Evolutionary conservation across 2,329 filamentous ascomycete species (phyloP), one percentile per base, ranked within the genome.

Genomic region (Bipolaris bicolor): DNA sequence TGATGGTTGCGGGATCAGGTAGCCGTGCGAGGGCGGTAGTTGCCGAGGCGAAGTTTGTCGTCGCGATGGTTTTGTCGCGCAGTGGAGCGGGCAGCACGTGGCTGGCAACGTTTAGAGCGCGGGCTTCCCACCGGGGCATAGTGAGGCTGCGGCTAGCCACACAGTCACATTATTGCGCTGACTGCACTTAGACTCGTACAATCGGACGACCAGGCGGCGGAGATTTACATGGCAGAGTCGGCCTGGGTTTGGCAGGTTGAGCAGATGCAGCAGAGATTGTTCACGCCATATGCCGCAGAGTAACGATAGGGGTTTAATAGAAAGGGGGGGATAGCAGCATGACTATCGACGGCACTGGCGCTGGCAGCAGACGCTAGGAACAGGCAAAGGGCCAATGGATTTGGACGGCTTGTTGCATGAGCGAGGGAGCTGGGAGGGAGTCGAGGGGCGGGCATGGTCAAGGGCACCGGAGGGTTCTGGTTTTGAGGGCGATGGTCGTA

Each of bases 301-400:
- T 16, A 6, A 20, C 29, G 44, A 47, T 47, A 47, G 44, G 44
- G 44, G 44, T 6, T 22, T 16, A 10, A 22, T 34, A 26, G 53
- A 56, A 56, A 56, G 53, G 53, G 53, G 53, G 11, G 11, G 20
- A 18, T 20, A n/a, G 34, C 39, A 20, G 53, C 40, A 52, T 22
- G 40, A 51, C 47, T 37, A 51, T 39, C 47, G 40, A 34, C 48
- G 31, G 43, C 31, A 52, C 45, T 26, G 48, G 49, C 47, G 52
- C 33, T 53, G 29, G 44, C 16, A 53, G 50, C 18, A 49, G 53
- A 40, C 45, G 33, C 52, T 50, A 57, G 54, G 50, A 53, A 48
- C 54, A 16, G 41, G 31, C 24, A 44, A 48, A 34, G n/a, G 44
- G 43, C 41, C 24, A 13, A 31, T 15, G 50, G 41, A 22, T 26